phyloP scores from a whole-genome alignment of 148 eudicot species.

The Arbutus unedo region DNA sequence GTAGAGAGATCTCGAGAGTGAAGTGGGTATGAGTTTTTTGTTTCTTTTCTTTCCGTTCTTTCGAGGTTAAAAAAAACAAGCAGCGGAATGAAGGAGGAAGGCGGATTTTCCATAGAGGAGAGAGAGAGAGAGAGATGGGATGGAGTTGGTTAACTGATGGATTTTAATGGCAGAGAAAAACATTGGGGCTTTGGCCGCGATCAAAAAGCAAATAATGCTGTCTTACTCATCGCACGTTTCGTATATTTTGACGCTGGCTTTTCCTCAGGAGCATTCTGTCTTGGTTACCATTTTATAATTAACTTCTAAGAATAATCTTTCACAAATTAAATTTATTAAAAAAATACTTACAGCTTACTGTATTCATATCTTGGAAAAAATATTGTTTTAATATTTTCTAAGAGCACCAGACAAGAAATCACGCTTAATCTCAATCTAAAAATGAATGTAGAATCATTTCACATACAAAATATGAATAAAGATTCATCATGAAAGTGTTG shows the following conservation, averaged over 20 bases:
- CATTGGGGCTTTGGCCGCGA: slow-evolving; percentile 16
- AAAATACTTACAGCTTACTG: no score
- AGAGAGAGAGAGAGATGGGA: neutral
- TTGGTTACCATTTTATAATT: neutral
- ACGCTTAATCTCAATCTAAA: no score
- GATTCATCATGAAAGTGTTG: no score
- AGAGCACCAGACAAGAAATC: no score
- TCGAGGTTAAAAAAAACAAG: slow-evolving; percentile 17
- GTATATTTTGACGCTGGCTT: neutral
- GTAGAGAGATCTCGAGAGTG: neutral
- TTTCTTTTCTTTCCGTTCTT: slow-evolving; percentile 6
- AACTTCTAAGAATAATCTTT: no score
- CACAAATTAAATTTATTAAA: no score
- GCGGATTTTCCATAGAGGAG: slow-evolving; percentile 8
- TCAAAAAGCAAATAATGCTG: slow-evolving; percentile 17
- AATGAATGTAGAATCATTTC: no score
- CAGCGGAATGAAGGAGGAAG: slow-evolving; percentile 20
- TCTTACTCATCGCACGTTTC: slow-evolving; percentile 20
- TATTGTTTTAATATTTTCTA: no score
- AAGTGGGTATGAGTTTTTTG: neutral
- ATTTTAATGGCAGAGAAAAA: slow-evolving; percentile 9
- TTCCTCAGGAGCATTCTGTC: neutral
- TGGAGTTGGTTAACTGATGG: slow-evolving; percentile 9
- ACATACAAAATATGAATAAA: no score
- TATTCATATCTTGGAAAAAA: no score